Evolutionary conservation across 23 red algal species (phyloP).

Genomic region (Porphyridium purpureum): DNA sequence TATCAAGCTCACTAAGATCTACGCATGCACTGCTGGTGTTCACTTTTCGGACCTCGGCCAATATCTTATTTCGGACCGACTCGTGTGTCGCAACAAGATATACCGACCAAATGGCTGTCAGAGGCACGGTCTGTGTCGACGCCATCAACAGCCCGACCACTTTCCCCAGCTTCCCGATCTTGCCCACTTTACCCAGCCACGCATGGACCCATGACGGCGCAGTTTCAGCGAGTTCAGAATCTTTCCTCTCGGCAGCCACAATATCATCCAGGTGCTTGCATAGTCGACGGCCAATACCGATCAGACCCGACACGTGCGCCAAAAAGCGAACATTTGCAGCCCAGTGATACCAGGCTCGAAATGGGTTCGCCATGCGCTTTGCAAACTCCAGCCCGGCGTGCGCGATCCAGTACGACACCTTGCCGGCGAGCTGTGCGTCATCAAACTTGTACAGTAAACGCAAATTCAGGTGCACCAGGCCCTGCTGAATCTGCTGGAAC

Average conservation of each 20-base stretch:
- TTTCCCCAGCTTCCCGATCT: slow-evolving; percentile 76
- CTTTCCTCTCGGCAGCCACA: neutral
- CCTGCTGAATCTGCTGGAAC: slow-evolving; percentile 2
- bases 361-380: slow-evolving; percentile 59
- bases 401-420: slow-evolving; percentile 18
- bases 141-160: slow-evolving; percentile 95
- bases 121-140: slow-evolving; percentile 81
- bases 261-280: slow-evolving; percentile 21
- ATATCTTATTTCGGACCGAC: slow-evolving; percentile 13
- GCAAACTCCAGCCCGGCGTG: slow-evolving; percentile 83
- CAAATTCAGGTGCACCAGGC: slow-evolving; percentile 48
- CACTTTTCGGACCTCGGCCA: slow-evolving; percentile 19
- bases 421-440: slow-evolving; percentile 5
- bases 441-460: slow-evolving; percentile 43
- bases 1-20: slow-evolving; percentile 29
- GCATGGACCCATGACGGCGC: slow-evolving; percentile 59
- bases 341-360: slow-evolving; percentile 26
- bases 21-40: no score
- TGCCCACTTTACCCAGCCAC: slow-evolving; percentile 79
- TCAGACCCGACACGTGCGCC: slow-evolving; percentile 28
- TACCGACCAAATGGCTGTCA: slow-evolving; percentile 67
- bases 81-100: slow-evolving; percentile 38
- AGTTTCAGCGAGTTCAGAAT: neutral
- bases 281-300: slow-evolving; percentile 53
- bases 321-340: slow-evolving; percentile 44